Evolutionary conservation across 225 moss, liverwort and hornwort species (phyloP).

Genomic region (Sphagnum contortum): DNA sequence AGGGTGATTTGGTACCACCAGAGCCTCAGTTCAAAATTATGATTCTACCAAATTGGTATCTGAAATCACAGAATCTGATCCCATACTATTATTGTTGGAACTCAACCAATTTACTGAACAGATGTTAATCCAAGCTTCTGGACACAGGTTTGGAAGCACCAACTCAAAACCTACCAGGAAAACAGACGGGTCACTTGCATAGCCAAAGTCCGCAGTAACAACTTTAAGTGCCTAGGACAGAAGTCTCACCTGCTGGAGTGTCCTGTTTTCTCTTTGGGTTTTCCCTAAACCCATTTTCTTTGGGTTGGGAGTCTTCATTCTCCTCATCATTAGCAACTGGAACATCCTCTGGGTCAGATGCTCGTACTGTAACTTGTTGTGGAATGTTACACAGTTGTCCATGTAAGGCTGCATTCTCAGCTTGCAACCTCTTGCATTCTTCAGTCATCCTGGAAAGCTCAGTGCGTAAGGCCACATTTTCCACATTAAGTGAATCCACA

Average conservation of each 20-base stretch:
- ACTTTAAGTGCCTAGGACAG: neutral
- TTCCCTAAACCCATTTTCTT: constrained; percentile 38
- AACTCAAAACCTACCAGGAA: neutral
- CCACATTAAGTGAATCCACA: constrained; percentile 70
- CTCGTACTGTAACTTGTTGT: constrained; percentile 1
- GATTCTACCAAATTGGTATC: too few relatives aligned
- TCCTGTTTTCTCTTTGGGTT: constrained; percentile 22
- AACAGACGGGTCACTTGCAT: neutral
- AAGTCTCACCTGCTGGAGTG: constrained; percentile 26
- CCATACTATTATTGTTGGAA: too few relatives aligned
- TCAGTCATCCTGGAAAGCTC: constrained; percentile 65
- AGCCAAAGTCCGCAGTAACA: too few relatives aligned
- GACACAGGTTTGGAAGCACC: too few relatives aligned
- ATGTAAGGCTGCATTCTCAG: constrained; percentile 47
- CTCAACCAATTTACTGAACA: too few relatives aligned
- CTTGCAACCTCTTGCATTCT: constrained; percentile 73
- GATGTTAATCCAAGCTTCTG: too few relatives aligned
- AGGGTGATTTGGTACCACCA: too few relatives aligned
- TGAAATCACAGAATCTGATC: too few relatives aligned
- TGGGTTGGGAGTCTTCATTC: constrained; percentile 19
- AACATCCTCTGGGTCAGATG: neutral
- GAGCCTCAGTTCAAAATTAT: too few relatives aligned
- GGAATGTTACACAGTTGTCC: constrained; percentile 22
- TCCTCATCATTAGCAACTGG: constrained; percentile 16
- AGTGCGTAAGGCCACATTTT: constrained; percentile 62